Conservation (phyloP, 2,329 filamentous ascomycete species). For the Chaetomiaceae sp. region DNA sequence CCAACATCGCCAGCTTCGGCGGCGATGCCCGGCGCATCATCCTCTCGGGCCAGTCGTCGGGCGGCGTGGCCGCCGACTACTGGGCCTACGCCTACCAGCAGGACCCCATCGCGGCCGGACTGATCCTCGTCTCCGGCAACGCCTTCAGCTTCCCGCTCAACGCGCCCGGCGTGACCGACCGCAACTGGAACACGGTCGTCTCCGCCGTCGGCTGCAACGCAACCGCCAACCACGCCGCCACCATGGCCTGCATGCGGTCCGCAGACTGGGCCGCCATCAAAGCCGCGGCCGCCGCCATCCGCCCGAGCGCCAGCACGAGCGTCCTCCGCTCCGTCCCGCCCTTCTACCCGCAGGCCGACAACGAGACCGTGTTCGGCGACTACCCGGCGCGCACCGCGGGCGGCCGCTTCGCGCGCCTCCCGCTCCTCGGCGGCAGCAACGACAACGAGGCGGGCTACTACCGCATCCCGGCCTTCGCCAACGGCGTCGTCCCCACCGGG, state of each 20-base stretch:
- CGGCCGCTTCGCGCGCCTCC: conserved; percentile 38
- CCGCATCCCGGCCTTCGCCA: conserved; percentile 39
- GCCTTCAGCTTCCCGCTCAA: conserved; percentile 44
- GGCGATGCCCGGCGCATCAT: conserved; percentile 40
- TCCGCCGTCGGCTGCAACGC: conserved; percentile 36
- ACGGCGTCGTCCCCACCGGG: conserved; percentile 34
- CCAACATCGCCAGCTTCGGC: conserved; percentile 45
- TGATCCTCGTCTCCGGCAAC: conserved; percentile 45
- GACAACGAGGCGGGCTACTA: conserved; percentile 47
- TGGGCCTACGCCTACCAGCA: conserved; percentile 46
- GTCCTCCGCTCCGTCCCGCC: conserved; percentile 35
- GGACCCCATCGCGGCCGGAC: conserved; percentile 45
- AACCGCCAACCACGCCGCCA: conserved; percentile 19
- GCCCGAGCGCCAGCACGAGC: conserved; percentile 31
- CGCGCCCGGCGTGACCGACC: conserved; percentile 30
- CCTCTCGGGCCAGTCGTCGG: conserved; percentile 44
- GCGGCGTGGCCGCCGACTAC: conserved; percentile 41
- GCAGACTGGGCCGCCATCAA: conserved; percentile 36
- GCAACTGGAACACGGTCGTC: conserved; percentile 42
- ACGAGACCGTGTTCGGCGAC: conserved; percentile 38
- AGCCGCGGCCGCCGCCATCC: conserved; percentile 35
- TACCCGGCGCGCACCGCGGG: conserved; percentile 33
- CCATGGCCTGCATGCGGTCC: conserved; percentile 38
- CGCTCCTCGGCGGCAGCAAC: conserved; percentile 41
- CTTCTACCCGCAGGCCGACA: conserved; percentile 42